Conservation (phyloP, 495 filamentous ascomycete genomes). For the Parathielavia appendiculata region DNA sequence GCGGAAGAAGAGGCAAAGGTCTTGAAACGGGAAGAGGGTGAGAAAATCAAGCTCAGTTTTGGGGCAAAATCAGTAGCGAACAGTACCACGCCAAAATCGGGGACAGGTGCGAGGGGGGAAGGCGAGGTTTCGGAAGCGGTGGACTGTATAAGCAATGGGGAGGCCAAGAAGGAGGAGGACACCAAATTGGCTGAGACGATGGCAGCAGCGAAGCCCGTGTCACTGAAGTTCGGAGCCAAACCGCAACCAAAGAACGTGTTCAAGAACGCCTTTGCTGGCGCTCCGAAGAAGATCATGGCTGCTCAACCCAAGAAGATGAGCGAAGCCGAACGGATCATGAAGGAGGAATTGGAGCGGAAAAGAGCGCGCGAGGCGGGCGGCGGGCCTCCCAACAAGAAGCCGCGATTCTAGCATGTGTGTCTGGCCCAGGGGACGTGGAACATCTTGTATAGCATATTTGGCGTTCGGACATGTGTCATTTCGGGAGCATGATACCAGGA, state of each 20-base stretch:
- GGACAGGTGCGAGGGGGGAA: slow-evolving; percentile 6
- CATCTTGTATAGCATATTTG: not conserved
- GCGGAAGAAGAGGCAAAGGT: slow-evolving; percentile 34
- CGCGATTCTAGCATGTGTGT: slow-evolving; percentile 27
- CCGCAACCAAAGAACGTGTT: slow-evolving; percentile 79
- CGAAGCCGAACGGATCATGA: slow-evolving; percentile 89
- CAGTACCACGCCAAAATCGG: not conserved
- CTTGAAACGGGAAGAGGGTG: slow-evolving; percentile 66
- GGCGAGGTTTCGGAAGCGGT: not conserved
- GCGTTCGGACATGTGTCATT: slow-evolving; percentile 7
- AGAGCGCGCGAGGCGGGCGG: slow-evolving; percentile 45
- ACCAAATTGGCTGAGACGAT: slow-evolving; percentile 10
- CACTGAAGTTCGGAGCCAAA: slow-evolving; percentile 54
- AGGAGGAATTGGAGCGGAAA: slow-evolving; percentile 73
- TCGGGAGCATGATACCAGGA: slow-evolving; percentile 19
- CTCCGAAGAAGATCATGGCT: slow-evolving; percentile 55
- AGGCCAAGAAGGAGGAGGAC: slow-evolving; percentile 17
- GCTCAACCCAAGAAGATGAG: slow-evolving; percentile 71
- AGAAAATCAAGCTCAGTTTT: slow-evolving; percentile 79
- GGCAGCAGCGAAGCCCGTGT: slow-evolving; percentile 34
- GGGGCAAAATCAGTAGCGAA: slow-evolving; percentile 30
- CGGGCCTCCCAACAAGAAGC: slow-evolving; percentile 37
- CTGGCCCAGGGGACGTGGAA: too few relatives aligned
- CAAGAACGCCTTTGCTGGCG: slow-evolving; percentile 57
- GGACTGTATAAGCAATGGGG: slow-evolving; percentile 3